Evolutionary conservation across 176 grass and related monocot genomes (phyloP).

Genomic region (Musa schizocarpa): DNA sequence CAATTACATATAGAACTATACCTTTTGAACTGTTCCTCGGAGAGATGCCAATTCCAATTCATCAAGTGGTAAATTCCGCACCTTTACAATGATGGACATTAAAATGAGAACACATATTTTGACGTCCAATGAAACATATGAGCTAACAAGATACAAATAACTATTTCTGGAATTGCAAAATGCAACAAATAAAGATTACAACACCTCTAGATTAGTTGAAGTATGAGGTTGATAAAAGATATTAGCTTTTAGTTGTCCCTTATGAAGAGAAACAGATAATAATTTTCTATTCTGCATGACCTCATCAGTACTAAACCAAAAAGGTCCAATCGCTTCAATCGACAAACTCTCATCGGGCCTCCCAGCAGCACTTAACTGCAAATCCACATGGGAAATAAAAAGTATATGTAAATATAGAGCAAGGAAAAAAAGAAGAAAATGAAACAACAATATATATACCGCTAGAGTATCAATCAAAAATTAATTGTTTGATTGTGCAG

Average conservation of each 20-base stretch:
- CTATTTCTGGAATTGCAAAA: slow-evolving; percentile 24
- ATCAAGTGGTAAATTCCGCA: slow-evolving; percentile 95
- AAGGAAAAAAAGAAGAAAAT: not conserved
- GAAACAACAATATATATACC: not conserved
- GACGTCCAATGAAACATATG: slow-evolving; percentile 9
- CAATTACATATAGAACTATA: slow-evolving; percentile 20
- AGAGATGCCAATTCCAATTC: slow-evolving; percentile 93
- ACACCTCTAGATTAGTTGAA: slow-evolving; percentile 89
- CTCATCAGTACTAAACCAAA: slow-evolving; percentile 54
- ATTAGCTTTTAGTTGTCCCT: slow-evolving; percentile 92
- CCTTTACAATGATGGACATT: slow-evolving; percentile 42
- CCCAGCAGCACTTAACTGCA: slow-evolving; percentile 79
- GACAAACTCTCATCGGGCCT: slow-evolving; percentile 89
- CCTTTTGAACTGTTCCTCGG: slow-evolving; percentile 93
- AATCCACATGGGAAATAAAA: slow-evolving; percentile 27
- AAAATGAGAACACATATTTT: not conserved
- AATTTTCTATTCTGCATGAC: slow-evolving; percentile 45
- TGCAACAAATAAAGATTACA: slow-evolving; percentile 23
- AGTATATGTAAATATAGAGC: not conserved
- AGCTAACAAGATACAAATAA: slow-evolving; percentile 12
- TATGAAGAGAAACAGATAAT: slow-evolving; percentile 83
- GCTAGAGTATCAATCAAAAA: not conserved
- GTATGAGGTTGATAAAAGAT: slow-evolving; percentile 74
- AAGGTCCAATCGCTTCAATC: slow-evolving; percentile 70
- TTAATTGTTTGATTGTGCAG: not conserved